phyloP scores from a whole-genome alignment of 805 yeast species.

The Jamesozyma piceae region DNA sequence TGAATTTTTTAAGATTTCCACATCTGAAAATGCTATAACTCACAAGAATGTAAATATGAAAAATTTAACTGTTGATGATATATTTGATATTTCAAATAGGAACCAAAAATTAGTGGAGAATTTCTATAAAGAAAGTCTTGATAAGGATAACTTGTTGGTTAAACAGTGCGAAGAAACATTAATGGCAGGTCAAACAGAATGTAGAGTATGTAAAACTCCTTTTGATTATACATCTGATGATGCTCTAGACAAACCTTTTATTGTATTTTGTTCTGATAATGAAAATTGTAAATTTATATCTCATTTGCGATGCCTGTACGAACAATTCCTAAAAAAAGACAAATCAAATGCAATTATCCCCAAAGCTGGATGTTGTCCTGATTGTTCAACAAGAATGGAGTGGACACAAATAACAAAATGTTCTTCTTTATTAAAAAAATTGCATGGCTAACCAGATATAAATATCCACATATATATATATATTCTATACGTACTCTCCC shows the following conservation, averaged over 20 bases:
- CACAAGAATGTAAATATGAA: constrained; percentile 4
- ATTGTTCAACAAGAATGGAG: constrained; percentile 16
- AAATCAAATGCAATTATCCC: constrained; percentile 20
- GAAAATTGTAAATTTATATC: constrained; percentile 26
- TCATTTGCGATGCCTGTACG: constrained; percentile 37
- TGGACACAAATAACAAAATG: constrained; percentile 27
- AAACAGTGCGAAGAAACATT: constrained; percentile 15
- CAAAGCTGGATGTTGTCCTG: constrained; percentile 22
- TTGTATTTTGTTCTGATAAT: constrained; percentile 29
- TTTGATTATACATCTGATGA: constrained; percentile 33
- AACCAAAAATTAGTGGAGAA: constrained; percentile 23
- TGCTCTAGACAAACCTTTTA: constrained; percentile 23
- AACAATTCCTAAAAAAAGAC: constrained; percentile 6
- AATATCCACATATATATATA: not conserved
- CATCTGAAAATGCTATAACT: constrained; percentile 5
- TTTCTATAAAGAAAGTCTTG: constrained; percentile 13
- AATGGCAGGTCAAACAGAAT: constrained; percentile 19
- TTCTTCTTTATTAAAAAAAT: constrained; percentile 16
- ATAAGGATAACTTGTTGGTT: constrained; percentile 6
- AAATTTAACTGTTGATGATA: constrained; percentile 9
- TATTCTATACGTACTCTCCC: not conserved
- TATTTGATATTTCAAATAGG: constrained; percentile 10
- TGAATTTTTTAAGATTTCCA: not conserved
- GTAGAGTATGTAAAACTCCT: constrained; percentile 26
- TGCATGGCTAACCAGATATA: constrained; percentile 5